Base-by-base conservation (phyloP, 495 filamentous ascomycete species). In the Hypomontagnella monticulosa region DNA sequence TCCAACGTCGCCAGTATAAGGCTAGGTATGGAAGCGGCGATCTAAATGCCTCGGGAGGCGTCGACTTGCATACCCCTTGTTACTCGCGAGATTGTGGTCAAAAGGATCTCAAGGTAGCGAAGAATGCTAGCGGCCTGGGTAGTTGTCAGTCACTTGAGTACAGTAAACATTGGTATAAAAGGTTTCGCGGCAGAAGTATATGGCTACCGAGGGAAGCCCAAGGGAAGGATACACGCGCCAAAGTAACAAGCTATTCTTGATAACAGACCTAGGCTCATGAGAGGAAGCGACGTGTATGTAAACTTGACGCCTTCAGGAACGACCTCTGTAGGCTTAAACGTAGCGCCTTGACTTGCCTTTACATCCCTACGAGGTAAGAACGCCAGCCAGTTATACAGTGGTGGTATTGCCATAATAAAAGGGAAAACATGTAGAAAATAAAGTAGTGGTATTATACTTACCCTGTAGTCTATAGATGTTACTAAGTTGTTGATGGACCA, bases 41-140 rank as follows among this genome's bases (percentile, higher is more conserved):
- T 53, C 58, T 27, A 50, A 53, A 51, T 66, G 43, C 49, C 38
- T 51, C 18, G 6, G 36, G 30, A 43, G 7, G 50, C 44, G 33
- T 33, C 40, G 27, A 37, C 38, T 60, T 16, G 56, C 63, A 66
- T 66, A 9, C 63, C 55, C 63, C 50, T 56, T 14, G 41, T 41
- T 50, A 27, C 38, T 34, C 36, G 7, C 41, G 33, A 33, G 40
- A 53, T 53, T 40, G 14, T 19, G 5, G 20, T n/a, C 49, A 23
- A 34, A 32, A 14, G 18, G 38, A 40, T 20, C 47, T 53, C 15
- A 9, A 52, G 8, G 32, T 27, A 11, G 2, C 38, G 18, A 27
- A 27, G 23, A 27, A 27, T 27, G 23, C 6, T 27, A 6, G 23
- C 34, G 33, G 32, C 33, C 57, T 66, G 18, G 10, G 20, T 32